Conservation (phyloP, 2,329 filamentous ascomycete genomes). For the Didymellaceae sp. region DNA sequence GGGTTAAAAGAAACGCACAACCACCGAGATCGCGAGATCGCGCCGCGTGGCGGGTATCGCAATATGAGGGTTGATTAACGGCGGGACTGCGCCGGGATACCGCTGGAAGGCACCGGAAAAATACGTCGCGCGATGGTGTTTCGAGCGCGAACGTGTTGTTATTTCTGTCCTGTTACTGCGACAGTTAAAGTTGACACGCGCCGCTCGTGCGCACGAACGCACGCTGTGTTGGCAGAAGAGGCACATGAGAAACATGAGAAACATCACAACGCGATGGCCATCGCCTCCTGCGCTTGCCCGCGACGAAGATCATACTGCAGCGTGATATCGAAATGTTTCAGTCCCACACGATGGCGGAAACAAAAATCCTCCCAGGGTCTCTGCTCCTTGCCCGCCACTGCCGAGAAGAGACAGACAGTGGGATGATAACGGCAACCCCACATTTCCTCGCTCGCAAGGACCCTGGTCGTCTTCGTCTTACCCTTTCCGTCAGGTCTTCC, state of each 20-base stretch:
- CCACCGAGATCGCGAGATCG: constrained; percentile 15
- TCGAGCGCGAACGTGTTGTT: no score
- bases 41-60: constrained; percentile 4
- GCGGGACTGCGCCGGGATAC: constrained; percentile 1
- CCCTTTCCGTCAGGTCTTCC: not conserved
- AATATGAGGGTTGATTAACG: constrained; percentile 15
- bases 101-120: not conserved
- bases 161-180: no score
- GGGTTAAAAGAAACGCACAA: not conserved
- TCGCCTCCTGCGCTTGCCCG: not conserved
- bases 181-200: no score
- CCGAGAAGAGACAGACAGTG: not conserved
- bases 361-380: not conserved
- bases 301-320: not conserved
- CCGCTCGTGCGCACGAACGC: no score
- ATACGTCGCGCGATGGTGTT: not conserved
- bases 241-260: no score
- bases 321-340: constrained; percentile 18
- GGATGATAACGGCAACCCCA: constrained; percentile 11
- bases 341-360: not conserved
- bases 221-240: not conserved
- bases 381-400: not conserved
- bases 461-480: not conserved
- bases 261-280: no score
- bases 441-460: not conserved